Evolutionary conservation across 495 filamentous ascomycete genomes (phyloP).

Genomic region (Aspergillus affinis): DNA sequence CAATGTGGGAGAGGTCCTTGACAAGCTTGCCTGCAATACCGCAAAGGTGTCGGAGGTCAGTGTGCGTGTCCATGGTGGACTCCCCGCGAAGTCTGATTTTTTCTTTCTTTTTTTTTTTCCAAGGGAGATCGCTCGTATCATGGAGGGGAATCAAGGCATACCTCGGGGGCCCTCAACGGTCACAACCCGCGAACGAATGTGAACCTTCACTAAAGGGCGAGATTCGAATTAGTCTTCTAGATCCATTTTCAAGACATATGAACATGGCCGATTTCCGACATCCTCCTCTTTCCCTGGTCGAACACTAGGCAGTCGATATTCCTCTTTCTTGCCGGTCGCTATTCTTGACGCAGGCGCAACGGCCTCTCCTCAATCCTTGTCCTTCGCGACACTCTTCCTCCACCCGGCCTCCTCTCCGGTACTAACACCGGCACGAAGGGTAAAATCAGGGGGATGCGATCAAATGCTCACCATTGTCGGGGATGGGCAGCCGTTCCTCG

Average conservation of each 20-base stretch:
- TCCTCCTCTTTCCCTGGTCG: not conserved
- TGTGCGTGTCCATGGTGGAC: slow-evolving; percentile 2
- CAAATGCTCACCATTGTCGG: slow-evolving; percentile 83
- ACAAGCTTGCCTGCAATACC: slow-evolving; percentile 71
- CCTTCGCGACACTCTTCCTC: slow-evolving; percentile 2
- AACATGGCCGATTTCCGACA: slow-evolving; percentile 7
- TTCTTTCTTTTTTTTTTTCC: not conserved
- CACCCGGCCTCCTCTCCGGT: slow-evolving; percentile 6
- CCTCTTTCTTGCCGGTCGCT: not conserved
- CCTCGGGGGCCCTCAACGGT: slow-evolving; percentile 95
- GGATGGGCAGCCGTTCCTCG: slow-evolving; percentile 87
- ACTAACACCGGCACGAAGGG: slow-evolving; percentile 6
- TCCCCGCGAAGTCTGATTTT: not conserved
- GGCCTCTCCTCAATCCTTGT: slow-evolving; percentile 1
- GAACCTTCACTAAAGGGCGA: slow-evolving; percentile 75
- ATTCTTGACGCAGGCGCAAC: slow-evolving; percentile 8
- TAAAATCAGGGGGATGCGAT: slow-evolving; percentile 23
- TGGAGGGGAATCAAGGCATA: slow-evolving; percentile 32
- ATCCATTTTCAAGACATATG: slow-evolving; percentile 7
- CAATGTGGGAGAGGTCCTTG: slow-evolving; percentile 94
- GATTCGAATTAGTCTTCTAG: slow-evolving; percentile 29
- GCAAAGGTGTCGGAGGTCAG: slow-evolving; percentile 19
- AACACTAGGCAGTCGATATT: slow-evolving; percentile 2
- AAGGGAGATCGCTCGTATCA: not conserved
- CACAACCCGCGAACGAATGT: slow-evolving; percentile 92